Conservation (phyloP, 352 stramenopile genomes). For the Globisporangium abappressorium region DNA sequence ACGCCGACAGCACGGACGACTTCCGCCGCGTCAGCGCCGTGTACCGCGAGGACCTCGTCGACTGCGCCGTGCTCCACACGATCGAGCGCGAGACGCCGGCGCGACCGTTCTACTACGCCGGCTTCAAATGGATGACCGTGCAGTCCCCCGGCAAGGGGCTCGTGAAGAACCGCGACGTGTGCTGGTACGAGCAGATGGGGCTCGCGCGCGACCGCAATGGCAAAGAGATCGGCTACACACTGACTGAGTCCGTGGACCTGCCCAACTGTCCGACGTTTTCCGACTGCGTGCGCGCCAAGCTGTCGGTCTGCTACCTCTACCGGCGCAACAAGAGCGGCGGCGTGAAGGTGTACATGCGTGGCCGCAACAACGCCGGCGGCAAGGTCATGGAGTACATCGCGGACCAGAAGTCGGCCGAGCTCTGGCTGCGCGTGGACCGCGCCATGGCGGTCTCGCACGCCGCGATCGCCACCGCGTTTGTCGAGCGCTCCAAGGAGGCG, state of each 20-base stretch:
- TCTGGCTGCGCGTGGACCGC: constrained; percentile 66
- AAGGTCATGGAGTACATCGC: constrained; percentile 73
- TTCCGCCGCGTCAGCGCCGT: constrained; percentile 72
- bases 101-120: constrained; percentile 69
- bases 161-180: constrained; percentile 78
- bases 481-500: constrained; percentile 42
- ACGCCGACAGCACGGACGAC: constrained; percentile 65
- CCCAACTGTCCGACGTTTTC: constrained; percentile 61
- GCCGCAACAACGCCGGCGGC: constrained; percentile 63
- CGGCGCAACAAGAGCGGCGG: constrained; percentile 70
- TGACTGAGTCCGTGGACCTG: constrained; percentile 74
- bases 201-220: constrained; percentile 63
- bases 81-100: constrained; percentile 43
- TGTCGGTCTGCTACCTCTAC: constrained; percentile 77
- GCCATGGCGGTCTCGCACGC: constrained; percentile 49
- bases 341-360: constrained; percentile 76
- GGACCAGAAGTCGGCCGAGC: constrained; percentile 68
- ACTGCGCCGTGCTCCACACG: constrained; percentile 69
- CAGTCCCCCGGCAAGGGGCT: constrained; percentile 63
- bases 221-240: constrained; percentile 79
- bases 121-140: constrained; percentile 85
- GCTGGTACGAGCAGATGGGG: constrained; percentile 76
- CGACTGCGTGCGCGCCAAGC: constrained; percentile 63
- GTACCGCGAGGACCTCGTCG: constrained; percentile 73
- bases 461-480: constrained; percentile 52